Evolutionary conservation across 148 eudicot species (phyloP).

Genomic region (Rhododendron kiyosumense): DNA sequence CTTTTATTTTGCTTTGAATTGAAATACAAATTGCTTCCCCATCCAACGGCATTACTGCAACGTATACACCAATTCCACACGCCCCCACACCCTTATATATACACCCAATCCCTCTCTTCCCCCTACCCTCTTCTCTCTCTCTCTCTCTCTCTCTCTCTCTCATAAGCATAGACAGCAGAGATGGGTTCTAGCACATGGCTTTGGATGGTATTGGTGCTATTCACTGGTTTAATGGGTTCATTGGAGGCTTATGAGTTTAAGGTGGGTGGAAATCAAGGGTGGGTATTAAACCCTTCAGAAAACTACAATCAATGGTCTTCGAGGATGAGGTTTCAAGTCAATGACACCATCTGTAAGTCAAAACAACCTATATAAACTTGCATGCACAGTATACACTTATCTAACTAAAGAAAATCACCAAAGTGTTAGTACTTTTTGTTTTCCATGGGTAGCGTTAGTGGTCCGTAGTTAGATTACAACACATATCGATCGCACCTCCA

Average conservation of each 20-base stretch:
- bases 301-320: slow-evolving; percentile 58
- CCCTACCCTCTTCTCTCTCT: neutral
- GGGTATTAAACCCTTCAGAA: slow-evolving; percentile 53
- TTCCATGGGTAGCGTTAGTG: no score
- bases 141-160: neutral
- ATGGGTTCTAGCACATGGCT: slow-evolving; percentile 22
- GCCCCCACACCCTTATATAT: neutral
- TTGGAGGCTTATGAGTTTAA: slow-evolving; percentile 37
- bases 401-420: neutral
- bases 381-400: neutral
- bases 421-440: neutral
- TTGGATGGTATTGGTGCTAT: neutral
- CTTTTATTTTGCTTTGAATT: neutral
- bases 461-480: no score
- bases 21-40: neutral
- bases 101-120: neutral
- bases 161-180: neutral
- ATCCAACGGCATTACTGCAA: neutral
- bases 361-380: neutral
- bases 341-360: slow-evolving; percentile 63
- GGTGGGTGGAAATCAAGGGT: slow-evolving; percentile 67
- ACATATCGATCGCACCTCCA: no score
- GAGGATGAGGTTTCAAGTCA: slow-evolving; percentile 44
- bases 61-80: neutral
- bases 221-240: slow-evolving; percentile 11